These are phyloP conservation scores for Thalassiosira livingstoniorum DNA, from an alignment of 352 stramenopile genomes.

Conservation along the genomic window DNA sequence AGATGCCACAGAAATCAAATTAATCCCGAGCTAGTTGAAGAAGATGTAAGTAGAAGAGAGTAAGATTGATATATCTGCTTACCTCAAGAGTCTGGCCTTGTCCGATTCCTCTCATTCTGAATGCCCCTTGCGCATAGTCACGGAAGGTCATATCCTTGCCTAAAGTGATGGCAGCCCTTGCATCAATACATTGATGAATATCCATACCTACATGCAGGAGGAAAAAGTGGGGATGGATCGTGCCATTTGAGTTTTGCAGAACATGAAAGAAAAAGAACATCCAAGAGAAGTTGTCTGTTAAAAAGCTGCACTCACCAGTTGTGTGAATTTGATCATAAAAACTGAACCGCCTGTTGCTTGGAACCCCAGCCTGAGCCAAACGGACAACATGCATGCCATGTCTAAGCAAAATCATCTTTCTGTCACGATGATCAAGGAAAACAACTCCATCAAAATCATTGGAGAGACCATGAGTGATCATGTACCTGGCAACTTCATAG, in stretches of 20 bases:
- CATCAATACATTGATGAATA: slow-evolving; percentile 91
- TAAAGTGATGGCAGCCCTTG: slow-evolving; percentile 88
- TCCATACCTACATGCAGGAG: too few relatives aligned
- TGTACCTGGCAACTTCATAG: slow-evolving; percentile 88
- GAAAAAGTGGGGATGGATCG: too few relatives aligned
- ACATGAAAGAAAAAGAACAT: too few relatives aligned
- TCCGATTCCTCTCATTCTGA: slow-evolving; percentile 92
- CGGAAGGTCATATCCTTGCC: slow-evolving; percentile 96
- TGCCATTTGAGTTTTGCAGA: too few relatives aligned
- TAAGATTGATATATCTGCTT: not conserved
- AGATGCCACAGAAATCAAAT: slow-evolving; percentile 90
- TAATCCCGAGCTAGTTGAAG: not conserved
- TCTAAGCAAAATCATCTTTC: slow-evolving; percentile 45
- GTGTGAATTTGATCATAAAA: slow-evolving; percentile 95
- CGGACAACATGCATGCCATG: slow-evolving; percentile 94
- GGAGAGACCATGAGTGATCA: slow-evolving; percentile 87
- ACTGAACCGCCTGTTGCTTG: slow-evolving; percentile 86
- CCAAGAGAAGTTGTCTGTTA: too few relatives aligned
- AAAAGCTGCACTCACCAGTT: too few relatives aligned
- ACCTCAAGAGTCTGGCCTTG: slow-evolving; percentile 85
- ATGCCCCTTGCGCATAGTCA: slow-evolving; percentile 91
- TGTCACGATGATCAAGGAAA: slow-evolving; percentile 89
- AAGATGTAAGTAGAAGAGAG: not conserved
- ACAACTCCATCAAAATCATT: slow-evolving; percentile 89
- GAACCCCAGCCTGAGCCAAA: slow-evolving; percentile 88